Base-by-base conservation (phyloP, 768 basidiomycete genomes). In the Coprinopsis cinerea region DNA sequence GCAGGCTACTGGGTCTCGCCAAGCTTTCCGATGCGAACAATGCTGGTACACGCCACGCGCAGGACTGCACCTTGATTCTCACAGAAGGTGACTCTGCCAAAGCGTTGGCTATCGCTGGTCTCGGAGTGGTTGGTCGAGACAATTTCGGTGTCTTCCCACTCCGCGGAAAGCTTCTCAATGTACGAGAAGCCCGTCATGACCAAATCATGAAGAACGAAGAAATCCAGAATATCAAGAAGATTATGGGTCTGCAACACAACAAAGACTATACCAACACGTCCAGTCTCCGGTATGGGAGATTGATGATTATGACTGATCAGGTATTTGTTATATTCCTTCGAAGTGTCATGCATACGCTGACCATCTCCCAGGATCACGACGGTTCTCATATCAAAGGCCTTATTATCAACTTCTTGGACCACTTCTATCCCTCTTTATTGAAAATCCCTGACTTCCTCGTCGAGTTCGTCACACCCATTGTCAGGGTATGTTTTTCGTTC, bases 301-400 rank as follows among this genome's bases (percentile, higher is more conserved):
- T 99, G 43, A 99, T 99, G 96, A 91, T 99, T 58, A 99, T 99
- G 96, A 92, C 96, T 3, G 96, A 99, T 85, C 95, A 97, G 81
- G 93, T 92, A 47, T 42, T 77, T 66, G 15, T n/a, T n/a, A n/a
- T 9, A 7, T 35, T 32, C 25, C 34, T 39, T 22, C 14, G 14
- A 27, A 14, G 14, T 22, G 46, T 40, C 35, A 35, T 28, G 40
- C 47, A 6, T 49, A n/a, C 24, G 36, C 24, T 36, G 11, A 54
- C 51, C 23, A 42, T 22, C 9, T 17, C 17, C 3, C 40, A 96
- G 92, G 96, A 99, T 81, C 92, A 98, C 69, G 96, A 99, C 68
- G 96, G 96, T 45, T 98, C 96, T n/a, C 96, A 99, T 69, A 99
- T 99, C 72, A 99, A 99, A 67, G 96, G 96, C n/a, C 79, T 98